A percentile compares a stretch with the other conserved stretches of the same genome.
Evolutionary conservation across 192 early-diverging fungal genomes (phyloP).

Genomic region (Podochytrium sp.): DNA sequence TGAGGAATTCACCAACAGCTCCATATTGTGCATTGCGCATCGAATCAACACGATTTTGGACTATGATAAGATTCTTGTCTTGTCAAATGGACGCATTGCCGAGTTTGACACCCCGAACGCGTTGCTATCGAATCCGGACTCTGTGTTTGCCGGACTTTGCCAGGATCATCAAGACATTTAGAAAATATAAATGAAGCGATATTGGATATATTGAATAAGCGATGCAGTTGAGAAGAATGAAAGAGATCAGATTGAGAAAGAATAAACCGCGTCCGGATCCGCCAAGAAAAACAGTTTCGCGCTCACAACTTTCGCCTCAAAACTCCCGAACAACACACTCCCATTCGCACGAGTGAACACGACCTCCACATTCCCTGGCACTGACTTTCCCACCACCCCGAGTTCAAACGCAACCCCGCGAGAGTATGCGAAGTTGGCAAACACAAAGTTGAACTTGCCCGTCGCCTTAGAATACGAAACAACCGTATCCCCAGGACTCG

Average conservation of each 20-base stretch:
- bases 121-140: conserved; percentile 42
- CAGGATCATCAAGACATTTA: conserved; percentile 39
- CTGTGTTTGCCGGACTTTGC: conserved; percentile 22
- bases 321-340: background rate
- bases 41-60: conserved; percentile 48
- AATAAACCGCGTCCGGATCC: background rate
- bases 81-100: conserved; percentile 41
- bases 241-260: background rate
- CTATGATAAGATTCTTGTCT: conserved; percentile 53
- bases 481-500: background rate
- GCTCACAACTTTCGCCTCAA: background rate
- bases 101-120: conserved; percentile 57
- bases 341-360: background rate
- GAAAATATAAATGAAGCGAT: no score
- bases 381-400: background rate
- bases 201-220: background rate
- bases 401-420: background rate
- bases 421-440: background rate
- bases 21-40: conserved; percentile 49
- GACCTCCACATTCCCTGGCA: background rate
- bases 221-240: background rate
- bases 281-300: background rate
- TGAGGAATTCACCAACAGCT: conserved; percentile 64
- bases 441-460: background rate
- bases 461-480: background rate